Evolutionary conservation across 345 rosid species (phyloP).

Genomic region (Linum usitatissimum): DNA sequence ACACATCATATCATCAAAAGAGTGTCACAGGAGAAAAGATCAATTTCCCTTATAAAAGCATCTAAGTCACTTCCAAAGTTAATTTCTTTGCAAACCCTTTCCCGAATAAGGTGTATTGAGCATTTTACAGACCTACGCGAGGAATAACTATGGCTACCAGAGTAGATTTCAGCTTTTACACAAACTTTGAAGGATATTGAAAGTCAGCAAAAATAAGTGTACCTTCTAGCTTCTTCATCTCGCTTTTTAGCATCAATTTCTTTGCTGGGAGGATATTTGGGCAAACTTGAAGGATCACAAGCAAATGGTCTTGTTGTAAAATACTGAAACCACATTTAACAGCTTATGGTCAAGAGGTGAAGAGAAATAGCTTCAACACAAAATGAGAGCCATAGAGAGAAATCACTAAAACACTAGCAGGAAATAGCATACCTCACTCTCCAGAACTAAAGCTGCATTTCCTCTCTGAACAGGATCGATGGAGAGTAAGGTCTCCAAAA

Average conservation of each 20-base stretch:
- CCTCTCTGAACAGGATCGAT: conserved; percentile 73
- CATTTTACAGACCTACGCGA: background rate
- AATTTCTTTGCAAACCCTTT: background rate
- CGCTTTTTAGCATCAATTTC: conserved; percentile 25
- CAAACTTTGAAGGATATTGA: background rate
- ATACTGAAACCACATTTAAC: conserved; percentile 29
- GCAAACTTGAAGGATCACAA: conserved; percentile 9
- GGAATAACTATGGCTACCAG: too few relatives aligned
- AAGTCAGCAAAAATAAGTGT: conserved; percentile 10
- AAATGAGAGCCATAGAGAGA: background rate
- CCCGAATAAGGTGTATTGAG: background rate
- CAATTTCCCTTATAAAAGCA: background rate
- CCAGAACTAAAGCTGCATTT: conserved; percentile 66
- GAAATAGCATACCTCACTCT: conserved; percentile 52
- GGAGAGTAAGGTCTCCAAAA: conserved; percentile 68
- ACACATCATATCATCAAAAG: background rate
- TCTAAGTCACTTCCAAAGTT: background rate
- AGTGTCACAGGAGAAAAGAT: background rate
- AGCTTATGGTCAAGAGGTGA: conserved; percentile 1
- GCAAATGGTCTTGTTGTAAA: conserved; percentile 41
- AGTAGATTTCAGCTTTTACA: too few relatives aligned
- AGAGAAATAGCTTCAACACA: background rate
- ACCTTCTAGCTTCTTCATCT: conserved; percentile 76
- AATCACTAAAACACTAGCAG: background rate
- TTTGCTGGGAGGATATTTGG: conserved; percentile 10